Evolutionary conservation across 2,329 filamentous ascomycete genomes (phyloP).

Genomic region (Ophiostoma populinum): DNA sequence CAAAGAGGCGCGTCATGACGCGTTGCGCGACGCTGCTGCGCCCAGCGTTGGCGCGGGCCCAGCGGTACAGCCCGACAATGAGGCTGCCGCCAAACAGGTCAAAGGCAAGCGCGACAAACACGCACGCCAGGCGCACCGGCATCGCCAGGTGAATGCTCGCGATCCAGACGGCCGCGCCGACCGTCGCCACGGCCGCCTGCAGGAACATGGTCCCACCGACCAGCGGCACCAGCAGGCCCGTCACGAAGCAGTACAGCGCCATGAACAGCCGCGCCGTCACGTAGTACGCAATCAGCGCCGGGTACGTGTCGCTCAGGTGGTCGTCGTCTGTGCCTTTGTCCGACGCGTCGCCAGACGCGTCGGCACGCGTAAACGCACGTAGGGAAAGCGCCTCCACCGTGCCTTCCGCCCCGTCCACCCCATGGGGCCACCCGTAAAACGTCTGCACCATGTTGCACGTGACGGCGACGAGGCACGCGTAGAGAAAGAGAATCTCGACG

Average conservation of each 20-base stretch:
- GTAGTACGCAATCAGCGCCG: conserved; percentile 42
- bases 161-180: conserved; percentile 41
- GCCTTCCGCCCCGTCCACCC: not conserved
- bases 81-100: conserved; percentile 32
- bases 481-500: conserved; percentile 40
- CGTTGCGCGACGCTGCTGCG: conserved; percentile 10
- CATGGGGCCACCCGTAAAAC: conserved; percentile 22
- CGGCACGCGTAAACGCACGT: conserved; percentile 1
- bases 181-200: conserved; percentile 24
- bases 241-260: conserved; percentile 28
- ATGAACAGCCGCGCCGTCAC: conserved; percentile 38
- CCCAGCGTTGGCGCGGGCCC: conserved; percentile 9
- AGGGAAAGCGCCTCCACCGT: not conserved
- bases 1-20: conserved; percentile 25
- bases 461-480: conserved; percentile 42
- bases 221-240: conserved; percentile 36
- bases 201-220: conserved; percentile 36
- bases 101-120: conserved; percentile 36
- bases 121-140: conserved; percentile 34
- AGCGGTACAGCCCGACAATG: conserved; percentile 24
- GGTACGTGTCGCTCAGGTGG: conserved; percentile 29
- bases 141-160: conserved; percentile 37
- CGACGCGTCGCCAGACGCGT: not conserved
- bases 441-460: conserved; percentile 45
- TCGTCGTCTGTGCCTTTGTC: not conserved